A percentile compares a stretch with the other conserved stretches of the same genome.
Evolutionary conservation across 768 basidiomycete species (phyloP).

Genomic region (Phlebiopsis flavidoalba): DNA sequence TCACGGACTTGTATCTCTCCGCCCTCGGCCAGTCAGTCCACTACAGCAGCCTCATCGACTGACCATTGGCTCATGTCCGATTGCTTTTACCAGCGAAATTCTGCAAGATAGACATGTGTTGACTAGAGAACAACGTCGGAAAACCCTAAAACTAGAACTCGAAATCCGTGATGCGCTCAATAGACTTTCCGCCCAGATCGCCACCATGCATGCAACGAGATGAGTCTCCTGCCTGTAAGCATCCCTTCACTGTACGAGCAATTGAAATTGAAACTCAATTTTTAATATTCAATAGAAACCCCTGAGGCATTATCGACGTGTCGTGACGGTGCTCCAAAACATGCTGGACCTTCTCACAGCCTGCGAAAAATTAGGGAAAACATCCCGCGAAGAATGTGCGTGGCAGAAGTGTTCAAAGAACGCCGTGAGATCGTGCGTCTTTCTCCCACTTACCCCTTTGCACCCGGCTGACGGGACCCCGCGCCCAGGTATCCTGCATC

Average conservation of each 20-base stretch:
- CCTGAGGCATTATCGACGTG: slow-evolving; percentile 35
- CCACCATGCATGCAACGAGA: slow-evolving; percentile 41
- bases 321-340: slow-evolving; percentile 34
- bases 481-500: slow-evolving; percentile 36
- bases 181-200: slow-evolving; percentile 32
- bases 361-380: slow-evolving; percentile 42
- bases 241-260: neutral
- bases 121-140: slow-evolving; percentile 27
- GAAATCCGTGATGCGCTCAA: slow-evolving; percentile 36
- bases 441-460: neutral
- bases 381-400: slow-evolving; percentile 39
- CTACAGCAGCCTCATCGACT: neutral
- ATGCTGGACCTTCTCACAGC: slow-evolving; percentile 38
- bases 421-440: slow-evolving; percentile 37
- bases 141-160: slow-evolving; percentile 35
- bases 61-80: neutral
- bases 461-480: neutral
- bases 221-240: slow-evolving; percentile 41
- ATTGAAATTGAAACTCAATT: neutral
- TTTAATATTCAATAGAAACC: slow-evolving; percentile 35
- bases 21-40: slow-evolving; percentile 33
- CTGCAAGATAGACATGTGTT: slow-evolving; percentile 22
- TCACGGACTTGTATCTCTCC: slow-evolving; percentile 39
- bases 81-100: slow-evolving; percentile 32
- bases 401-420: slow-evolving; percentile 33